phyloP scores from a whole-genome alignment of 1,139 yeast genomes.

The Diutina rugosa region DNA sequence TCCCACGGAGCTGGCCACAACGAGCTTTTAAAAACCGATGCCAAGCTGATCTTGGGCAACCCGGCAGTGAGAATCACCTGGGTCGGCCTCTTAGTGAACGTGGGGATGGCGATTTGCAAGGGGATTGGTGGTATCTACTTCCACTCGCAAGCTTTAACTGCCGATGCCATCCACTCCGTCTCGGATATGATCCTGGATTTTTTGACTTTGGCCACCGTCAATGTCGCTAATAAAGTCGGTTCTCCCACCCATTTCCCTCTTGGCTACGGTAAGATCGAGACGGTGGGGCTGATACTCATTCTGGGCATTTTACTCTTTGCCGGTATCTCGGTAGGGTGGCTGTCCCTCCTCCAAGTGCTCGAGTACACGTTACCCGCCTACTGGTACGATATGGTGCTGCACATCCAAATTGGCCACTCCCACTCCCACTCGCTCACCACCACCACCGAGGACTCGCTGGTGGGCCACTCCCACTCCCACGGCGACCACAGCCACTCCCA shows the following conservation, averaged over 20 bases:
- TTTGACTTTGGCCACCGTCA: conserved; percentile 79
- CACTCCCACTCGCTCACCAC: conserved; percentile 25
- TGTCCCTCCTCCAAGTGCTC: conserved; percentile 57
- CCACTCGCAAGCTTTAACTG: conserved; percentile 88
- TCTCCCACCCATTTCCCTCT: conserved; percentile 52
- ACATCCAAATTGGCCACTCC: conserved; percentile 34
- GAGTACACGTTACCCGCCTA: conserved; percentile 55
- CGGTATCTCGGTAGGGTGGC: conserved; percentile 87
- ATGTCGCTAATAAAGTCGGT: conserved; percentile 60
- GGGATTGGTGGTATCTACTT: conserved; percentile 82
- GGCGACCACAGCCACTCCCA: conserved; percentile 5
- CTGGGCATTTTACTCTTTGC: conserved; percentile 74
- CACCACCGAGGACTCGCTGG: conserved; percentile 3
- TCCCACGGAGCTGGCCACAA: conserved; percentile 25
- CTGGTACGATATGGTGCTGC: conserved; percentile 27
- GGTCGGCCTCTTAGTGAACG: conserved; percentile 75
- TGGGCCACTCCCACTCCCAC: conserved; percentile 10
- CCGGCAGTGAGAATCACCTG: conserved; percentile 92
- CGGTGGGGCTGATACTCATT: conserved; percentile 82
- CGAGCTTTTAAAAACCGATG: conserved; percentile 15
- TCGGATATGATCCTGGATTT: conserved; percentile 86
- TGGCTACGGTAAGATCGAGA: conserved; percentile 89
- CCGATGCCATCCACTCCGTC: conserved; percentile 88
- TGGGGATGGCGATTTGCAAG: conserved; percentile 76
- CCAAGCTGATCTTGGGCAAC: conserved; percentile 29